Evolutionary conservation across 352 stramenopile genomes (phyloP).

Genomic region (Phytophthora multivora): DNA sequence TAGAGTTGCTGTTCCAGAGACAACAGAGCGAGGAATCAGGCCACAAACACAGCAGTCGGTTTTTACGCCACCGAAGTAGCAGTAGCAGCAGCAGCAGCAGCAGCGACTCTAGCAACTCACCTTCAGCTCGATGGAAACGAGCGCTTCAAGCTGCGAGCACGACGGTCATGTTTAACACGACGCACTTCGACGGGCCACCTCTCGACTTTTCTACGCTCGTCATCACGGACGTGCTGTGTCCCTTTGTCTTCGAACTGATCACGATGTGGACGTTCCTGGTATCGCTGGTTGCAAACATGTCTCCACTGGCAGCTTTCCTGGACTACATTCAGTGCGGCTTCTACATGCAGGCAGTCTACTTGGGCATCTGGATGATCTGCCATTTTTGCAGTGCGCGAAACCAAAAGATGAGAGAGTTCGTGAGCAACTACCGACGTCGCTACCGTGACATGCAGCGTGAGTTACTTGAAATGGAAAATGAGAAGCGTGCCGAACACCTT

Average conservation of each 20-base stretch:
- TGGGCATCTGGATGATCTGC: conserved; percentile 80
- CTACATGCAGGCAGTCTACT: conserved; percentile 74
- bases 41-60: conserved; percentile 19
- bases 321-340: conserved; percentile 84
- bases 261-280: conserved; percentile 74
- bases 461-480: conserved; percentile 74
- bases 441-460: conserved; percentile 77
- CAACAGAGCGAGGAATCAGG: conserved; percentile 45
- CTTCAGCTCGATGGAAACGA: conserved; percentile 74
- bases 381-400: conserved; percentile 88
- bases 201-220: conserved; percentile 88
- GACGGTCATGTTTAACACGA: conserved; percentile 75
- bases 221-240: conserved; percentile 83
- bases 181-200: conserved; percentile 77
- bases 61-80: conserved; percentile 29
- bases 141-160: conserved; percentile 68
- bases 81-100: conserved; percentile 35
- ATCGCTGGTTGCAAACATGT: conserved; percentile 65
- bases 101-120: conserved; percentile 24
- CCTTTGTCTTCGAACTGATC: conserved; percentile 78
- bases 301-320: conserved; percentile 74
- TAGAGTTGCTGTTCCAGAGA: conserved; percentile 66
- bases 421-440: conserved; percentile 84
- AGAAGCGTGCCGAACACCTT: conserved; percentile 83
- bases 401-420: conserved; percentile 87